Percentiles rank a stretch among this genome's conserved stretches.
phyloP scores from a whole-genome alignment of 805 yeast genomes.

The Phaffomyces thermotolerans region DNA sequence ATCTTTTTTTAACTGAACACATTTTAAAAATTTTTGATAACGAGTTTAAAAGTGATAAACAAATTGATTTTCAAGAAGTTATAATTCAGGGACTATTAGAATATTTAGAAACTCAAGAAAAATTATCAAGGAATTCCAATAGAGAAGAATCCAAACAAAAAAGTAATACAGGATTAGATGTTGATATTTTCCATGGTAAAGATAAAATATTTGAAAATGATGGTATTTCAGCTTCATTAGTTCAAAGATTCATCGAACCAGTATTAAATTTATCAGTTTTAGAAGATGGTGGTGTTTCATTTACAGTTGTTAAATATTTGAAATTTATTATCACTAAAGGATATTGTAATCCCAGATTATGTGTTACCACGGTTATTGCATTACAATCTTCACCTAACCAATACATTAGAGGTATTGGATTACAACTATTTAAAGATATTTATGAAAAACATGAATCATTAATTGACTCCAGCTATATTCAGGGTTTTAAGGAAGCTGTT shows the following conservation, averaged over 20 bases:
- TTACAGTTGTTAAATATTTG: slow-evolving; percentile 46
- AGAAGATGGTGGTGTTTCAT: slow-evolving; percentile 40
- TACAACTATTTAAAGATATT: slow-evolving; percentile 45
- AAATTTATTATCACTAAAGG: slow-evolving; percentile 55
- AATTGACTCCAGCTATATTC: slow-evolving; percentile 56
- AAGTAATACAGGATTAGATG: slow-evolving; percentile 26
- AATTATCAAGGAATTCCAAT: slow-evolving; percentile 35
- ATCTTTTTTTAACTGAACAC: slow-evolving; percentile 52
- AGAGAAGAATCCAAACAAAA: slow-evolving; percentile 29
- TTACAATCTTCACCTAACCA: slow-evolving; percentile 47
- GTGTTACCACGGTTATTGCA: slow-evolving; percentile 66
- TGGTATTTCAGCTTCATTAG: slow-evolving; percentile 67
- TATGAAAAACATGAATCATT: slow-evolving; percentile 65
- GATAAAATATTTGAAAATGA: slow-evolving; percentile 46
- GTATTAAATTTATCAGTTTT: slow-evolving; percentile 43
- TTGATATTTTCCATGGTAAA: slow-evolving; percentile 48
- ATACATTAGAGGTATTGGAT: slow-evolving; percentile 40
- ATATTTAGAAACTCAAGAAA: slow-evolving; percentile 53
- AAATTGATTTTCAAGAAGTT: slow-evolving; percentile 38
- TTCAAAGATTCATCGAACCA: slow-evolving; percentile 49
- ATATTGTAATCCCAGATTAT: slow-evolving; percentile 64
- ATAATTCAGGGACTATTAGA: slow-evolving; percentile 51
- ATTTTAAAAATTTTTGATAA: slow-evolving; percentile 45
- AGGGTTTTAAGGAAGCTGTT: slow-evolving; percentile 53
- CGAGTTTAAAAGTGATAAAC: slow-evolving; percentile 32